phyloP scores from a whole-genome alignment of 768 basidiomycete genomes.

The Auricularia heimuer region DNA sequence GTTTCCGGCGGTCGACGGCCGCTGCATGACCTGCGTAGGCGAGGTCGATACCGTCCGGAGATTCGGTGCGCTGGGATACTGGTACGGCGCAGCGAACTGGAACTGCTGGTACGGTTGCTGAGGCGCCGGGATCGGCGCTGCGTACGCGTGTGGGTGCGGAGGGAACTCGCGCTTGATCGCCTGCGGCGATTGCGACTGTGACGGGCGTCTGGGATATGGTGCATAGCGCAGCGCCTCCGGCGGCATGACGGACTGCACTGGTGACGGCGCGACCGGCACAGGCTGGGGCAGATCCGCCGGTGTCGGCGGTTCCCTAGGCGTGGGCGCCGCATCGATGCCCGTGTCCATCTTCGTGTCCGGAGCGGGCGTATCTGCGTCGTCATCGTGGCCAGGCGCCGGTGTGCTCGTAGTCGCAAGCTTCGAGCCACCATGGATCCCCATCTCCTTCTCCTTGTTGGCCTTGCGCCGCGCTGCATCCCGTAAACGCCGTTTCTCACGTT shows the following conservation, averaged over 20 bases:
- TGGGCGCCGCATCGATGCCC: not conserved
- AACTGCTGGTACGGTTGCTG: too few relatives aligned
- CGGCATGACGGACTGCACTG: not conserved
- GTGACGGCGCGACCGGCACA: not conserved
- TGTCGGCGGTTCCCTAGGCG: not conserved
- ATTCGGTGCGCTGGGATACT: too few relatives aligned
- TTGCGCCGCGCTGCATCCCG: conserved; percentile 7
- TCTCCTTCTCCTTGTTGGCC: not conserved
- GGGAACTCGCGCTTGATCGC: not conserved
- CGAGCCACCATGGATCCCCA: not conserved
- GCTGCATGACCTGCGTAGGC: not conserved
- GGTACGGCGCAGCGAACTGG: too few relatives aligned
- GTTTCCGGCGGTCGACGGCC: not conserved
- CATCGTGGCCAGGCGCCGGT: not conserved
- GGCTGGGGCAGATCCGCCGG: not conserved
- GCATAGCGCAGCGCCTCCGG: not conserved
- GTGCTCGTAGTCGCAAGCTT: not conserved
- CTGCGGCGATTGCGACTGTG: not conserved
- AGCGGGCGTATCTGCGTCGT: not conserved
- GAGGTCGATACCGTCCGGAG: not conserved
- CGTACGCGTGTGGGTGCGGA: not conserved
- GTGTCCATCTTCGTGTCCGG: not conserved
- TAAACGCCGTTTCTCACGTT: conserved; percentile 9
- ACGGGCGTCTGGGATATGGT: too few relatives aligned
- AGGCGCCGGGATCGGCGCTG: not conserved